phyloP scores from a whole-genome alignment of 192 early-diverging fungal genomes.

The Pilobolus umbonatus region DNA sequence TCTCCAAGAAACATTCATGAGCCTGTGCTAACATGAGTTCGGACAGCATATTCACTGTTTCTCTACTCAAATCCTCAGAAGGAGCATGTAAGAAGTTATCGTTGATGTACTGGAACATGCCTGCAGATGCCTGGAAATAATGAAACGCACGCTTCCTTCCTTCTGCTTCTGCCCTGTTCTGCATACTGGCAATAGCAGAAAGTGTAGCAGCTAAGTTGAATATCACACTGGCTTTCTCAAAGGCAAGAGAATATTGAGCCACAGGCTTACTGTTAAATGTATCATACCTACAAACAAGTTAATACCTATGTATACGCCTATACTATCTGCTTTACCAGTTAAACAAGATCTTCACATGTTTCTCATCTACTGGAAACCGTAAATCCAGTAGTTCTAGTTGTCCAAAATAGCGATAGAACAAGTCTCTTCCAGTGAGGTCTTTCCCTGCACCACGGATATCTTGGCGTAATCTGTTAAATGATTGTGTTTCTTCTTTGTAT shows the following conservation, averaged over 20 bases:
- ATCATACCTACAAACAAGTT: conserved; percentile 71
- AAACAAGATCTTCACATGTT: conserved; percentile 83
- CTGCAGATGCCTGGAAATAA: conserved; percentile 93
- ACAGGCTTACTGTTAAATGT: conserved; percentile 76
- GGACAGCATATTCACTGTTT: conserved; percentile 79
- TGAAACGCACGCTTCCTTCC: conserved; percentile 82
- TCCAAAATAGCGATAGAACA: conserved; percentile 95
- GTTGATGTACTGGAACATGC: conserved; percentile 91
- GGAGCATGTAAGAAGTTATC: conserved; percentile 98
- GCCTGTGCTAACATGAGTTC: conserved; percentile 92
- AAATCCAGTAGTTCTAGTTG: conserved; percentile 93
- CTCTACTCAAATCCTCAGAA: conserved; percentile 83
- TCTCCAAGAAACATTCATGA: conserved; percentile 90
- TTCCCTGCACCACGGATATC: conserved; percentile 95
- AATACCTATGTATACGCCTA: no score
- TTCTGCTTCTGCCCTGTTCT: conserved; percentile 68
- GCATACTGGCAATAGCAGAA: conserved; percentile 67
- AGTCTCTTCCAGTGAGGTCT: conserved; percentile 87
- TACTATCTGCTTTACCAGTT: conserved; percentile 84
- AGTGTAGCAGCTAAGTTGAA: conserved; percentile 89
- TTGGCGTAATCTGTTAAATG: conserved; percentile 88
- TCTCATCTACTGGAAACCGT: conserved; percentile 91
- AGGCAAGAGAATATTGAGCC: conserved; percentile 91
- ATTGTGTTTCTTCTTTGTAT: conserved; percentile 76
- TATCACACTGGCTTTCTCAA: conserved; percentile 93